Percentiles rank a stretch among this genome's conserved stretches.
Conservation (phyloP, 2,329 filamentous ascomycete species). For the Apiospora hydei region DNA sequence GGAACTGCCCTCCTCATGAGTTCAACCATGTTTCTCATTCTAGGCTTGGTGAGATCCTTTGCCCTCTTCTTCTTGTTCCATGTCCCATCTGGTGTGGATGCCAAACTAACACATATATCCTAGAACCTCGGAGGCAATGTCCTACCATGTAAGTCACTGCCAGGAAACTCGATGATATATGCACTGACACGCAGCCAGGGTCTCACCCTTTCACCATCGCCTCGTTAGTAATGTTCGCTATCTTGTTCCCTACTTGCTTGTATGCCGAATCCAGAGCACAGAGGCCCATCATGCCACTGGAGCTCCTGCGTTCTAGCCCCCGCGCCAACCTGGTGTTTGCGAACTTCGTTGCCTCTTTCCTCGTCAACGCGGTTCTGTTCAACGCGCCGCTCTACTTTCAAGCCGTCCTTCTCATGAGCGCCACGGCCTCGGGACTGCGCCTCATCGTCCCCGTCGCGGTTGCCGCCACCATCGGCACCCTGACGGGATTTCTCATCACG, state of each 20-base stretch:
- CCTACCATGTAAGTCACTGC: slow-evolving; percentile 55
- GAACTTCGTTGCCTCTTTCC: slow-evolving; percentile 59
- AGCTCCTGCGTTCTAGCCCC: slow-evolving; percentile 57
- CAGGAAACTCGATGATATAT: background rate
- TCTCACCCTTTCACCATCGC: slow-evolving; percentile 64
- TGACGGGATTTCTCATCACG: slow-evolving; percentile 69
- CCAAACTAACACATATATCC: background rate
- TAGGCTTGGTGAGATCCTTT: slow-evolving; percentile 58
- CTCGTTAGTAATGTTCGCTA: slow-evolving; percentile 55
- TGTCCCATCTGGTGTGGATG: background rate
- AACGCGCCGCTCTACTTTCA: slow-evolving; percentile 80
- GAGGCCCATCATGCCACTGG: slow-evolving; percentile 67
- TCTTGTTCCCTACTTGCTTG: slow-evolving; percentile 59
- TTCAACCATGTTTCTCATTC: slow-evolving; percentile 63
- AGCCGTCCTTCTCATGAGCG: slow-evolving; percentile 72
- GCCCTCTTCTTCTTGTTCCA: background rate
- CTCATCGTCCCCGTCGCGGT: slow-evolving; percentile 70
- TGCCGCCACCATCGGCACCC: slow-evolving; percentile 60
- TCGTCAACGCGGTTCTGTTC: slow-evolving; percentile 65
- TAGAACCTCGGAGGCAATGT: slow-evolving; percentile 70
- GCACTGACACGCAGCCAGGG: slow-evolving; percentile 47
- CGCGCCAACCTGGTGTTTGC: slow-evolving; percentile 64
- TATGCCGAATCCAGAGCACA: slow-evolving; percentile 57
- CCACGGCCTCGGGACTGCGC: slow-evolving; percentile 75
- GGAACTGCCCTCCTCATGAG: slow-evolving; percentile 62